Evolutionary conservation across 352 stramenopile genomes (phyloP), one percentile per base, ranked within the genome.

Genomic region (Blastocystis sp.): DNA sequence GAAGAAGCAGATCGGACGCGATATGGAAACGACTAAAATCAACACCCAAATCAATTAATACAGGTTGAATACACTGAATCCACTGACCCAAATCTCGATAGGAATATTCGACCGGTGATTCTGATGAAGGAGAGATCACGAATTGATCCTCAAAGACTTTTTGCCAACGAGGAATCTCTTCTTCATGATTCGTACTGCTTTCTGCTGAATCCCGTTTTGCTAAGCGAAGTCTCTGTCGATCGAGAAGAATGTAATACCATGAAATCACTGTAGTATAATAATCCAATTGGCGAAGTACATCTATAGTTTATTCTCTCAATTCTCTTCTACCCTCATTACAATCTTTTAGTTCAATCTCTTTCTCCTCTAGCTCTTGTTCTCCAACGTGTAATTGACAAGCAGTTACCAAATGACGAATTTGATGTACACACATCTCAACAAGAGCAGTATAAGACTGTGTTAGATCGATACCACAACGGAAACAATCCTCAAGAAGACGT

Each of bases 51-150:
- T 9, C 0, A 19, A 30, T 22, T 11, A 33, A 11, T 51, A 81
- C 70, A 3, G 35, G 51, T 48, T 84, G 73, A 69, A 84, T 68
- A 37, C 73, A 84, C 73, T 84, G 73, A 24, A 84, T 22, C 73
- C 73, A 84, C 4, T 66, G 33, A 22, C 48, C 48, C 7, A 84
- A 24, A n/a, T 51, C 13, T 11, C 30, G 48, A 56, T 84, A 68
- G 22, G 44, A 54, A 44, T 66, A 68, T 35, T 27, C 19, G 17
- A 33, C 17, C 2, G 11, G 17, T 13, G 48, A n/a, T 33, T 62
- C 27, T 15, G n/a, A 6, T 42, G 44, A 33, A 17, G 15, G n/a
- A 13, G 44, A 1, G 4, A 60, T 13, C n/a, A 51, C 54, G 73
- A 84, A 84, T 42, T 84, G 73, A n/a, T 24, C 37, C 4, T 30